Conservation (phyloP, 1,139 yeast species). For the Yamadazyma songkhlaensis region DNA sequence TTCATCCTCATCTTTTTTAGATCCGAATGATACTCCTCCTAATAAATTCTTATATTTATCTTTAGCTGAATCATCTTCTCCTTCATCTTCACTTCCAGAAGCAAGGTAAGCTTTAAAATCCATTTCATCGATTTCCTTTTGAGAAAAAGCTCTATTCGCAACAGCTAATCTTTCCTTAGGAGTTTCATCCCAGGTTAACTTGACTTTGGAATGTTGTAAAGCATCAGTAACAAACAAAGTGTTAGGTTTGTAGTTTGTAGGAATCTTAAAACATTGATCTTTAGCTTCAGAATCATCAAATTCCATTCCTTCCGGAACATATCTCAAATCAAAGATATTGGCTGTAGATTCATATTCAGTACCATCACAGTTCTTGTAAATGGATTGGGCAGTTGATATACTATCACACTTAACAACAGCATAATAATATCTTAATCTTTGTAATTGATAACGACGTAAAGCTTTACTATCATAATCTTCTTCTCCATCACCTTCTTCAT, state of each 20-base stretch:
- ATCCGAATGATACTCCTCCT: conserved; percentile 41
- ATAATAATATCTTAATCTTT: conserved; percentile 83
- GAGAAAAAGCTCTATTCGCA: conserved; percentile 79
- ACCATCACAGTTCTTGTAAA: conserved; percentile 88
- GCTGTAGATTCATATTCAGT: conserved; percentile 96
- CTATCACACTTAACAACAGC: conserved; percentile 90
- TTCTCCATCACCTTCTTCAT: conserved; percentile 69
- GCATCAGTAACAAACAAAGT: conserved; percentile 86
- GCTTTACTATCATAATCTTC: conserved; percentile 72
- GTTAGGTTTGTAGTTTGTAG: conserved; percentile 77
- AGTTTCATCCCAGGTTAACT: conserved; percentile 97
- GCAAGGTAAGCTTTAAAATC: conserved; percentile 95
- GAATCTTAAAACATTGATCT: conserved; percentile 70
- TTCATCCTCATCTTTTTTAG: conserved; percentile 35
- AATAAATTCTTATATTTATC: conserved; percentile 66
- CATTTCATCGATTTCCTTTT: conserved; percentile 92
- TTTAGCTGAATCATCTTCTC: conserved; percentile 33
- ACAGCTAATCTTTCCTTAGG: conserved; percentile 85
- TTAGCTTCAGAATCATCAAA: conserved; percentile 72
- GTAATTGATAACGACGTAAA: conserved; percentile 77
- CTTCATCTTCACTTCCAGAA: conserved; percentile 63
- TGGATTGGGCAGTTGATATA: conserved; percentile 64
- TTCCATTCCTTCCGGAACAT: conserved; percentile 87
- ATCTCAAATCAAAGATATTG: conserved; percentile 87
- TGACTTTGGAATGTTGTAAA: conserved; percentile 88